phyloP scores from a whole-genome alignment of 2,329 filamentous ascomycete genomes.

The Pleoardoris graminearum region DNA sequence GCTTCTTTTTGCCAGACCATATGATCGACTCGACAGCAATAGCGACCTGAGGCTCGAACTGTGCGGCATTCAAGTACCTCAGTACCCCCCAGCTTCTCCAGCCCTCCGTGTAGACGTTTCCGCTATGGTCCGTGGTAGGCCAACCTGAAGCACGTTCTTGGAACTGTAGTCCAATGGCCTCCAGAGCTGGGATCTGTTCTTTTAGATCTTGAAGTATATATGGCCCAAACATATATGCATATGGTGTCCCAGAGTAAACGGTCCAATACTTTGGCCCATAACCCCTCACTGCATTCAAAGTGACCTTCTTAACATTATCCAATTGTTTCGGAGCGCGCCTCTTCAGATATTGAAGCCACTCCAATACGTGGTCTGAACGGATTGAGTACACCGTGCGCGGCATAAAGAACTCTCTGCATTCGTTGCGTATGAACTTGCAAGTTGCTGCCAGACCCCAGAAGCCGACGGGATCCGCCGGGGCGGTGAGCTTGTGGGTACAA shows the following conservation, averaged over 20 bases:
- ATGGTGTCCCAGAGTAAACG: too few species aligned
- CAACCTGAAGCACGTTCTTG: too few species aligned
- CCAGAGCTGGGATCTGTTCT: constrained; percentile 11
- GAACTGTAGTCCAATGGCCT: constrained; percentile 15
- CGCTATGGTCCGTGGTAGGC: too few species aligned
- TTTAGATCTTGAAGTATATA: neutral
- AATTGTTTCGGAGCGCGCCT: constrained; percentile 9
- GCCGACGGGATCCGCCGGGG: constrained; percentile 9
- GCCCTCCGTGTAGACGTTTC: too few species aligned
- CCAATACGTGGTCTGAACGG: neutral
- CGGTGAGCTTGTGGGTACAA: constrained; percentile 15
- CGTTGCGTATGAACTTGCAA: constrained; percentile 16
- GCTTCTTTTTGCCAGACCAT: too few species aligned
- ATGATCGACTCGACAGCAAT: too few species aligned
- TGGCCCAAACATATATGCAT: neutral
- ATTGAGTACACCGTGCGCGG: constrained; percentile 12
- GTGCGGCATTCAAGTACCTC: too few species aligned
- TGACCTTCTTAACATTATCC: neutral
- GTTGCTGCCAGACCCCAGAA: constrained; percentile 15
- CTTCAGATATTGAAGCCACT: constrained; percentile 14
- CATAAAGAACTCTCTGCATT: constrained; percentile 15
- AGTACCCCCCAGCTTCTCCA: too few species aligned
- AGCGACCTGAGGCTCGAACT: too few species aligned
- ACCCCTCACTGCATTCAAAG: constrained; percentile 4
- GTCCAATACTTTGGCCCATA: too few species aligned